Evolutionary conservation across 257 asterid species (phyloP), one percentile per base, ranked within the genome.

Genomic region (Nicotiana tabacum): DNA sequence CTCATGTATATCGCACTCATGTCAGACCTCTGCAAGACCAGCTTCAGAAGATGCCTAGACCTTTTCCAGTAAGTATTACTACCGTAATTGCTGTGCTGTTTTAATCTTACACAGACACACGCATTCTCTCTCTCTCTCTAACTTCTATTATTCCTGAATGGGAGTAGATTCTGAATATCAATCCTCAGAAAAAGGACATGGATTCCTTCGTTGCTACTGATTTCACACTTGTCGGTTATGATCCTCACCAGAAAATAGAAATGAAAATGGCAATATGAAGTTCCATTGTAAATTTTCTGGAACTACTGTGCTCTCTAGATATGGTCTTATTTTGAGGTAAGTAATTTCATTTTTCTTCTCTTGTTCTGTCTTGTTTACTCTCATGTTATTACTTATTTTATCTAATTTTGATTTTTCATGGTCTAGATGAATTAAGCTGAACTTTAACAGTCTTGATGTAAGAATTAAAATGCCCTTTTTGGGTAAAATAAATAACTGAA

Each of bases 221-320:
- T 81, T 92, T 96, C 78, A 91, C 90, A 43, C 93, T 96, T 11
- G 77, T 62, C 58, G 92, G 93, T 77, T 93, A 94, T 57, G 95
- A 92, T 85, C 98, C 99, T 79, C 97, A 94, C 90, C 92, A 85
- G 87, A 94, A 92, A 90, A 81, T 96, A 80, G 98, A 91, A 80
- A 96, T 94, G 99, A 96, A 92, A 86, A 94, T 96, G 98, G 99
- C 99, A 4, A 92, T 46, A 21, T 72, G 79, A 72, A 72, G 61
- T 72, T 6, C 79, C 79, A 0, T 43, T 43, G 48, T 43, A 53
- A 53, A 53, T 3, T 10, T 53, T 10, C 57, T 53, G 57, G 57
- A 53, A 53, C 57, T 53, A 3, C 16, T 53, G 6, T 53, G 57
- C 18, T 53, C 15, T 53, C 74, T 9, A n/a, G 46, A 21, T 57